These are phyloP conservation scores for Parachlorella kessleri DNA, from an alignment of 139 green algal genomes.

Conservation along the genomic window DNA sequence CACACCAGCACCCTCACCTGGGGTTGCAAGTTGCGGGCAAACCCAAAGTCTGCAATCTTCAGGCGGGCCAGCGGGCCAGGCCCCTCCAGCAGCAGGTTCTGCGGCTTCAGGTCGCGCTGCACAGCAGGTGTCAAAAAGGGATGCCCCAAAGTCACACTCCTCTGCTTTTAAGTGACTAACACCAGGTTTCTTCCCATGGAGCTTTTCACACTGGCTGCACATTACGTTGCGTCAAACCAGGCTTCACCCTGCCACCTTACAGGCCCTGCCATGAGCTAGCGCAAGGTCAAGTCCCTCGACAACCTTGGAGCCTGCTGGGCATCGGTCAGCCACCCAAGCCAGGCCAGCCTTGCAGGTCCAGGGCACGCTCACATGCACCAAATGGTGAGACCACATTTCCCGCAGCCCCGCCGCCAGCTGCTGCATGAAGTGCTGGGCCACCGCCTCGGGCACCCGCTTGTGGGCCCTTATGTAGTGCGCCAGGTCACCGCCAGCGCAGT, in stretches of 20 bases:
- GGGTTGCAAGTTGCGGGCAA: slow-evolving; percentile 88
- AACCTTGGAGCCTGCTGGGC: too few relatives aligned
- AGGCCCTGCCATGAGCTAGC: too few relatives aligned
- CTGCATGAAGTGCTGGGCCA: slow-evolving; percentile 76
- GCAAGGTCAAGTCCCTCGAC: too few relatives aligned
- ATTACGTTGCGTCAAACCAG: too few relatives aligned
- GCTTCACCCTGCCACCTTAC: too few relatives aligned
- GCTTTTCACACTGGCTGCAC: too few relatives aligned
- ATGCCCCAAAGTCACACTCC: too few relatives aligned
- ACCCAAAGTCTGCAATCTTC: slow-evolving; percentile 99
- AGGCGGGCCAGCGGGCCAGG: slow-evolving; percentile 42
- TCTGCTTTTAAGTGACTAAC: too few relatives aligned
- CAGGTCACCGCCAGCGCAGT: slow-evolving; percentile 92
- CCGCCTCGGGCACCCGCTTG: slow-evolving; percentile 58
- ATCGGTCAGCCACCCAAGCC: too few relatives aligned
- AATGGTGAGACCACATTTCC: slow-evolving; percentile 79
- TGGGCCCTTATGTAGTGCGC: slow-evolving; percentile 66
- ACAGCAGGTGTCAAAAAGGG: too few relatives aligned
- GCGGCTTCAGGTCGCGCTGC: slow-evolving; percentile 97
- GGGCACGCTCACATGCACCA: slow-evolving; percentile 83
- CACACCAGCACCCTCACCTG: slow-evolving; percentile 30
- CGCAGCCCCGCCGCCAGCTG: slow-evolving; percentile 88
- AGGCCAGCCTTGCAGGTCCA: too few relatives aligned
- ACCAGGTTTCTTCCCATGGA: too few relatives aligned
- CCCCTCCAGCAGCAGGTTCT: slow-evolving; percentile 91